Evolutionary conservation across 1,139 yeast genomes (phyloP).

Genomic region (Lodderomyces pseudojiufengensis): DNA sequence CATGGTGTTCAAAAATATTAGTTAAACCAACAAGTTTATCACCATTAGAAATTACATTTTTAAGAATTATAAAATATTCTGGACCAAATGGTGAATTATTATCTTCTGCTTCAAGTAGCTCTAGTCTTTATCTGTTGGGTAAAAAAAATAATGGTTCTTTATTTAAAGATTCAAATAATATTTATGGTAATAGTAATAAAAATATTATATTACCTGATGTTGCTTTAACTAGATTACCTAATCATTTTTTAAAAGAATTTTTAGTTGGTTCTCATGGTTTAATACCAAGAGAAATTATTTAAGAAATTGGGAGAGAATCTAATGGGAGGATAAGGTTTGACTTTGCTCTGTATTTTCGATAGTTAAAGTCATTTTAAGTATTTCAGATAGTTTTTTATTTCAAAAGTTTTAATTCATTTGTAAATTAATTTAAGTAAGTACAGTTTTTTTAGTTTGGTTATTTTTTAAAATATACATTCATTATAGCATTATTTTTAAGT

Average conservation of each 20-base stretch:
- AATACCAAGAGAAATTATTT: conserved; percentile 29
- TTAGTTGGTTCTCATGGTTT: conserved; percentile 42
- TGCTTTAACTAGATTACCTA: conserved; percentile 30
- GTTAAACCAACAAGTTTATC: conserved; percentile 42
- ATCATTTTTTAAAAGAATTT: conserved; percentile 39
- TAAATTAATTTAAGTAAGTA: no score
- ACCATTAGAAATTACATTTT: conserved; percentile 26
- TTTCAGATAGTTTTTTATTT: no score
- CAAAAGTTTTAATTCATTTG: no score
- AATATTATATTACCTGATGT: conserved; percentile 22
- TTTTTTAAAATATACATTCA: no score
- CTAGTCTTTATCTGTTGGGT: conserved; percentile 22
- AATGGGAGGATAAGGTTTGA: no score
- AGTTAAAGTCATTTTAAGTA: no score
- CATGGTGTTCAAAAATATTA: conserved; percentile 50
- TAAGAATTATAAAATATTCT: conserved; percentile 21
- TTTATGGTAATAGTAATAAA: conserved; percentile 7
- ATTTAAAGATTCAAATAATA: conserved; percentile 5
- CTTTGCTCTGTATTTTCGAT: no score
- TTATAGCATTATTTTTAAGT: no score
- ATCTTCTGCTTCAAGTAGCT: conserved; percentile 31
- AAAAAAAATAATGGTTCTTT: conserved; percentile 15
- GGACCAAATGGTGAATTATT: conserved; percentile 23
- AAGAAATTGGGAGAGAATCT: no score
- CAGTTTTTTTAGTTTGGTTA: no score